Evolutionary conservation across 441 rosid genomes (phyloP).

Genomic region (Brassica hybrid): DNA sequence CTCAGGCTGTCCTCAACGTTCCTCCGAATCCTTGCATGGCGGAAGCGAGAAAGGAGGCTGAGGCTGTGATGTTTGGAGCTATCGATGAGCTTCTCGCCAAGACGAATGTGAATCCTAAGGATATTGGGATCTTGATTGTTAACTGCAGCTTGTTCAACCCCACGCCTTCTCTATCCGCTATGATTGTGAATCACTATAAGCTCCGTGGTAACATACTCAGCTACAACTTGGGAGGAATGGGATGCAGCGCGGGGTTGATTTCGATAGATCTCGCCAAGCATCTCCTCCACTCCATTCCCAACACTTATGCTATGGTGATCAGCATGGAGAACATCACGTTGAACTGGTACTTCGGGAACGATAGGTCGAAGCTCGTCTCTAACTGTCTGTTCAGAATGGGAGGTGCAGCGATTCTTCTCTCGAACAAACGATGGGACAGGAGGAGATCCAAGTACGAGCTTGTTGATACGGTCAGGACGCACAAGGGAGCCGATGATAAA

Average conservation of each 20-base stretch:
- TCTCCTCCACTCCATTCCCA: slow-evolving; percentile 56
- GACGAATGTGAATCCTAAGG: slow-evolving; percentile 31
- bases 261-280: slow-evolving; percentile 60
- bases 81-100: slow-evolving; percentile 34
- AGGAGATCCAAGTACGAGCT: slow-evolving; percentile 57
- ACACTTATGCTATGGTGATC: slow-evolving; percentile 58
- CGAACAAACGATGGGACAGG: slow-evolving; percentile 55
- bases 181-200: slow-evolving; percentile 42
- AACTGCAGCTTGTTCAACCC: slow-evolving; percentile 41
- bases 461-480: slow-evolving; percentile 60
- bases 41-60: slow-evolving; percentile 62
- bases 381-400: slow-evolving; percentile 67
- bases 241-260: slow-evolving; percentile 64
- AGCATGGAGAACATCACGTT: slow-evolving; percentile 61
- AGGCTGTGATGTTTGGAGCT: slow-evolving; percentile 49
- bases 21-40: slow-evolving; percentile 61
- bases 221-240: slow-evolving; percentile 69
- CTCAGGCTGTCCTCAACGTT: slow-evolving; percentile 55
- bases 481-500: slow-evolving; percentile 65
- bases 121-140: slow-evolving; percentile 40
- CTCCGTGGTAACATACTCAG: slow-evolving; percentile 49
- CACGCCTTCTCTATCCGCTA: slow-evolving; percentile 36
- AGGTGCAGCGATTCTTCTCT: slow-evolving; percentile 61
- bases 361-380: slow-evolving; percentile 60
- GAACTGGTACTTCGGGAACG: slow-evolving; percentile 66